phyloP scores from a whole-genome alignment of 768 basidiomycete genomes.

The Tulasnella calospora region DNA sequence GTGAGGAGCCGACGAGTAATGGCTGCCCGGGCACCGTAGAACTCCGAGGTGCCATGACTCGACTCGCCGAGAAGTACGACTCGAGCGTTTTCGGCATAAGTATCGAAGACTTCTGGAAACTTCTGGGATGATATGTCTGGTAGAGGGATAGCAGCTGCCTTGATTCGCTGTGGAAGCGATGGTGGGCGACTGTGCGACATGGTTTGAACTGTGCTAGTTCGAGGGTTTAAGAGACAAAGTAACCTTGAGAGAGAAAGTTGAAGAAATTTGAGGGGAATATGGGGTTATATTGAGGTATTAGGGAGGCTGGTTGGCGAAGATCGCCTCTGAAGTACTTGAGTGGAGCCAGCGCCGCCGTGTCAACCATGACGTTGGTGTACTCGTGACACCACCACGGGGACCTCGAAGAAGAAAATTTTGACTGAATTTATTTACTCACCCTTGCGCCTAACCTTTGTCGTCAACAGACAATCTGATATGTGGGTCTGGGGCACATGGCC shows the following conservation, averaged over 20 bases:
- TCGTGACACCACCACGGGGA: neutral
- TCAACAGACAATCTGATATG: neutral
- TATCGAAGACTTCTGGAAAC: conserved; percentile 50
- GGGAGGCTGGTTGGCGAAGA: neutral
- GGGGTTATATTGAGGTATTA: neutral
- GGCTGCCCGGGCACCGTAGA: conserved; percentile 36
- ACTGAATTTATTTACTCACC: neutral
- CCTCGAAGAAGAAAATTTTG: neutral
- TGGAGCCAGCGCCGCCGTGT: neutral
- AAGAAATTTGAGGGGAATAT: neutral
- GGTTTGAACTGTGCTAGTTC: neutral
- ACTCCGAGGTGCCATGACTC: conserved; percentile 36
- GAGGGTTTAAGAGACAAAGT: neutral
- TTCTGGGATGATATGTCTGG: neutral
- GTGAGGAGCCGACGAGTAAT: conserved; percentile 35
- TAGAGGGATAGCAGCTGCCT: neutral
- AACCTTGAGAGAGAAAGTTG: neutral
- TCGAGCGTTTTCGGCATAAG: conserved; percentile 35
- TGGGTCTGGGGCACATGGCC: neutral
- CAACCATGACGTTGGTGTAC: neutral
- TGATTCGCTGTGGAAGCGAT: neutral
- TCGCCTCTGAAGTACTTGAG: neutral
- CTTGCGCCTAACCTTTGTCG: neutral
- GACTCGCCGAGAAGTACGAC: conserved; percentile 36
- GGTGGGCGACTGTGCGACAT: neutral